Base-by-base conservation (phyloP, 148 eudicot genomes). In the Vaccinium vitisidaea region DNA sequence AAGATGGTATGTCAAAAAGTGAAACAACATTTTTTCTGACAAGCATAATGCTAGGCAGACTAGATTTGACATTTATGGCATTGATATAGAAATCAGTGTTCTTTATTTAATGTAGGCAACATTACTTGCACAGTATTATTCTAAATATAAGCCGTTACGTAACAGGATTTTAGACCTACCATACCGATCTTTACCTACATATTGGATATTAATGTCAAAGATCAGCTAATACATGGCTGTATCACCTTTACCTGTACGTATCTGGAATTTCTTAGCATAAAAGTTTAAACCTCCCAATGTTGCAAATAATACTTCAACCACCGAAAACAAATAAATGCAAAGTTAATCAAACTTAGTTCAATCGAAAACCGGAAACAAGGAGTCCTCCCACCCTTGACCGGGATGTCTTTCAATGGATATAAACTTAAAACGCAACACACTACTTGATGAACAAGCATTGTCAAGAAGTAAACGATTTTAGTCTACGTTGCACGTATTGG, bases 291-390 rank as follows among this genome's bases (percentile, higher is more conserved):
- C 1, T 21, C 18, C 27, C 56, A 49, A 76, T 0, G 8, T n/a
- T 32, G 15, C 58, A 32, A 50, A 21, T 48, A 48, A 21, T 76
- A 54, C 79, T 48, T 76, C 74, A 76, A 76, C 58, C 58, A 77
- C 80, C 56, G 23, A 50, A 77, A 12, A 49, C 30, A 49, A 11
- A 77, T 23, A 50, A n/a, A 23, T 77, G 19, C 50, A 23, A 50
- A 77, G 27, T 77, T 49, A n/a, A 50, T 77, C 80, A 49, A 77
- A 77, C 10, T 10, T n/a, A 77, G 80, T 77, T 50, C 54, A 52
- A 23, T 9, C 2, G 16, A 77, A 50, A 12, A 77, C 30, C 5
- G 13, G 10, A 50, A 50, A 50, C 56, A 23, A 52, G 58, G 80
- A 5, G 58, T 49, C 55, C 53, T 75, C 79, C 79, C 79, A 75